Evolutionary conservation across 495 filamentous ascomycete genomes (phyloP).

Genomic region (Aspergillus diversus): DNA sequence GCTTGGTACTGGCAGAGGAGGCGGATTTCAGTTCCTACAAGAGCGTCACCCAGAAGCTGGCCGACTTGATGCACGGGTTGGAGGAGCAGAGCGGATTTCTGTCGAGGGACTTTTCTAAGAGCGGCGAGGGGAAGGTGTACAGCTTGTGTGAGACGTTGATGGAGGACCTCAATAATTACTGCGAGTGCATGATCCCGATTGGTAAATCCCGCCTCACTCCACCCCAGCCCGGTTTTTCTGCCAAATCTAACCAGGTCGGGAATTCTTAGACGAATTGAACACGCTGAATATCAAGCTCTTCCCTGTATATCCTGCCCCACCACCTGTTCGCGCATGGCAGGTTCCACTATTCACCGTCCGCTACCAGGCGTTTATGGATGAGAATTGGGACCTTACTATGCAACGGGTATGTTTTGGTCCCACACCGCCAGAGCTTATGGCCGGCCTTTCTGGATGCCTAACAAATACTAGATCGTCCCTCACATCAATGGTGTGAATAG

Average conservation of each 20-base stretch:
- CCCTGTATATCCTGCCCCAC: slow-evolving; percentile 76
- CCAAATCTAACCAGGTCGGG: slow-evolving; percentile 18
- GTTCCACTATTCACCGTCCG: slow-evolving; percentile 89
- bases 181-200: slow-evolving; percentile 96
- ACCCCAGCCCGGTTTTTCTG: too few relatives aligned
- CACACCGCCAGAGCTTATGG: neutral
- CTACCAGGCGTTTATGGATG: slow-evolving; percentile 73
- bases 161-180: slow-evolving; percentile 95
- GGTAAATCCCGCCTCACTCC: slow-evolving; percentile 45
- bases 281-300: slow-evolving; percentile 97
- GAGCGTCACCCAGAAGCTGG: slow-evolving; percentile 82
- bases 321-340: slow-evolving; percentile 79
- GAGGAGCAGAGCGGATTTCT: slow-evolving; percentile 86
- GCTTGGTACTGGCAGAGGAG: slow-evolving; percentile 77
- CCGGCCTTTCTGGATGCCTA: neutral
- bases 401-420: slow-evolving; percentile 54
- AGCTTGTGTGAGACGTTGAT: slow-evolving; percentile 87
- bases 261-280: slow-evolving; percentile 75
- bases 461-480: slow-evolving; percentile 60
- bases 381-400: slow-evolving; percentile 90
- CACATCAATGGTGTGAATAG: slow-evolving; percentile 90
- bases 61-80: slow-evolving; percentile 79
- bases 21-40: slow-evolving; percentile 71
- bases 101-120: slow-evolving; percentile 46
- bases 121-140: slow-evolving; percentile 67